These are phyloP conservation scores for Gentiana macrophylla DNA, from an alignment of 257 asterid genomes.

Conservation along the genomic window DNA sequence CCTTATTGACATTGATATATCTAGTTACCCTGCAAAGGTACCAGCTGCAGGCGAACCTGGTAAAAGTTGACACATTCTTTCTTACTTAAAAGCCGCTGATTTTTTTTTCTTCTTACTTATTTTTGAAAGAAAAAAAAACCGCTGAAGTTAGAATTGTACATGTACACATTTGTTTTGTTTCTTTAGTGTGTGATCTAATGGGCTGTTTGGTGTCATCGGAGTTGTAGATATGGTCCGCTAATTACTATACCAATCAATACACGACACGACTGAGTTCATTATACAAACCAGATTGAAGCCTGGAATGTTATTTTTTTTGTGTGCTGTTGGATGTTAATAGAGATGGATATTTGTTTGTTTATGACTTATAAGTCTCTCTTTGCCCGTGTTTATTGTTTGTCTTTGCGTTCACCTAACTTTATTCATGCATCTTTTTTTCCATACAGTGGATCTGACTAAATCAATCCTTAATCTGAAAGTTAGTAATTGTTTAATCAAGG, in stretches of 20 bases:
- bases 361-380: no score
- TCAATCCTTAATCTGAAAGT: no score
- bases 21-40: slow-evolving; percentile 48
- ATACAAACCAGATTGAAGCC: background rate
- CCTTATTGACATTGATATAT: slow-evolving; percentile 72
- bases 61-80: slow-evolving; percentile 28
- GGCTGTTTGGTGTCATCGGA: slow-evolving; percentile 8
- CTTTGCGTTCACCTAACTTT: no score
- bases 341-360: no score
- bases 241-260: background rate
- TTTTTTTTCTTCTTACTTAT: no score
- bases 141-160: slow-evolving; percentile 44
- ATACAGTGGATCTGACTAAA: no score
- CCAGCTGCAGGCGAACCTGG: slow-evolving; percentile 41
- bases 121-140: no score
- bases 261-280: slow-evolving; percentile 5
- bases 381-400: no score
- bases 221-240: slow-evolving; percentile 14
- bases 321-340: no score
- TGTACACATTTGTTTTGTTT: slow-evolving; percentile 22
- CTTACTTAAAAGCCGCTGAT: background rate
- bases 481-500: no score
- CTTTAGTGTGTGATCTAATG: slow-evolving; percentile 4
- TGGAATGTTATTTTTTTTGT: background rate
- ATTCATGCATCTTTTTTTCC: no score